Evolutionary conservation across 2,329 filamentous ascomycete genomes (phyloP), one percentile per base, ranked within the genome.

Genomic region (Piedraia hortae): DNA sequence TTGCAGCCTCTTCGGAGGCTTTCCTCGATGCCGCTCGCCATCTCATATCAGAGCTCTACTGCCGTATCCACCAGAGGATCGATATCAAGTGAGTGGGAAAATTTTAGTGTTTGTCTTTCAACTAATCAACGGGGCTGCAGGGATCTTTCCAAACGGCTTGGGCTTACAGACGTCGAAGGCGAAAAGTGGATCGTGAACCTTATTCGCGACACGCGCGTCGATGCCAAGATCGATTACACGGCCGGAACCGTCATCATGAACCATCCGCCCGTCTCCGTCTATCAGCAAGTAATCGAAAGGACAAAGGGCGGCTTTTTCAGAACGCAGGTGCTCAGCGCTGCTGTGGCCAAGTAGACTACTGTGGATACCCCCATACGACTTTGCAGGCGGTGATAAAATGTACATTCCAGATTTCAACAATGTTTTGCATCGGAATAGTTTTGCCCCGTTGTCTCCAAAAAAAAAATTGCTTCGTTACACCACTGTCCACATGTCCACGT

Each of bases 171-270:
- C 39, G 77, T 89, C 43, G 85, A 93, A 42, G 85, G 85, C 39
- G 85, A 97, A 65, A 97, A 97, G 59, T 97, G 85, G 85, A 97
- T 97, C 42, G 85, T 97, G 38, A 97, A 97, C 57, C 62, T 97
- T 32, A 97, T 97, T 51, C 71, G 85, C 32, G 85, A 97, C 52
- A 97, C 85, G 12, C 65, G 80, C 31, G 73, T 97, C 31, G 85
- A 97, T 44, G 85, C 85, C 41, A 97, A 97, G 65, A 93, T 93
- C 45, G 85, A 97, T 54, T 91, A 89, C 56, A 77, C 93, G 57
- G 75, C 89, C 52, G 85, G 85, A 43, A 93, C 85, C 24, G 85
- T 97, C 23, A 67, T 93, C 37, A 97, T 97, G 82, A 93, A 97
- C 58, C 85, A 97, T 54, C 85, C 82, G 22, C 82, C 85, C 30